Evolutionary conservation across 2,329 filamentous ascomycete genomes (phyloP).

Genomic region (Onygenales sp.): DNA sequence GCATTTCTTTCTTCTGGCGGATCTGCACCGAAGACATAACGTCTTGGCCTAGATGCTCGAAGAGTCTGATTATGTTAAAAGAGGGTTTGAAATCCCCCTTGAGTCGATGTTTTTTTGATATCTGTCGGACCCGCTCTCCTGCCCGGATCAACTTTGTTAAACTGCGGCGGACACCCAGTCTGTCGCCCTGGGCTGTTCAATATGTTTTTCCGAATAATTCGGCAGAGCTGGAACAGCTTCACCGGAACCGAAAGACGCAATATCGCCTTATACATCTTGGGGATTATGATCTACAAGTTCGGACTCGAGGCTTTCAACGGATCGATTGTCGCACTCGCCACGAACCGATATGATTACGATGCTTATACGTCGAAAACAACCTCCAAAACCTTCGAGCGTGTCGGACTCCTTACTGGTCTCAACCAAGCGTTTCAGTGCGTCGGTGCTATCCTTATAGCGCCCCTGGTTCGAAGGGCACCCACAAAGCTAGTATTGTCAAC

Average conservation of each 20-base stretch:
- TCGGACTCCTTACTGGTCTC: constrained; percentile 39
- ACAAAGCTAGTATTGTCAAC: constrained; percentile 38
- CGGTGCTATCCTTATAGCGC: constrained; percentile 42
- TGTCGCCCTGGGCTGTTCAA: neutral
- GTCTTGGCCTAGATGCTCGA: too few relatives aligned
- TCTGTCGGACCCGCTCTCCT: too few relatives aligned
- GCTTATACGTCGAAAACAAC: constrained; percentile 21
- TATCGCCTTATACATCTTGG: constrained; percentile 38
- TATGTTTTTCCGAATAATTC: neutral
- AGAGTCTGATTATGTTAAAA: too few relatives aligned
- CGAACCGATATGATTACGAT: constrained; percentile 42
- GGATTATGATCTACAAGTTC: constrained; percentile 46
- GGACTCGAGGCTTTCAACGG: constrained; percentile 44
- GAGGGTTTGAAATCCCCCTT: too few relatives aligned
- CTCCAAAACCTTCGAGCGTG: constrained; percentile 37
- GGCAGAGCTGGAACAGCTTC: constrained; percentile 22
- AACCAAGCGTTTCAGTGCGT: constrained; percentile 45
- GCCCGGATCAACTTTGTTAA: too few relatives aligned
- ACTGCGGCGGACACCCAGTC: too few relatives aligned
- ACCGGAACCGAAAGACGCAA: constrained; percentile 35
- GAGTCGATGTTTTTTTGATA: too few relatives aligned
- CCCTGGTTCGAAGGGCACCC: constrained; percentile 40
- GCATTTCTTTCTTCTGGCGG: too few relatives aligned
- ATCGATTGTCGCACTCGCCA: constrained; percentile 40
- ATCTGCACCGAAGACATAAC: too few relatives aligned